Conservation (phyloP, 2,329 filamentous ascomycete species). For the Cyphellophora attinorum region DNA sequence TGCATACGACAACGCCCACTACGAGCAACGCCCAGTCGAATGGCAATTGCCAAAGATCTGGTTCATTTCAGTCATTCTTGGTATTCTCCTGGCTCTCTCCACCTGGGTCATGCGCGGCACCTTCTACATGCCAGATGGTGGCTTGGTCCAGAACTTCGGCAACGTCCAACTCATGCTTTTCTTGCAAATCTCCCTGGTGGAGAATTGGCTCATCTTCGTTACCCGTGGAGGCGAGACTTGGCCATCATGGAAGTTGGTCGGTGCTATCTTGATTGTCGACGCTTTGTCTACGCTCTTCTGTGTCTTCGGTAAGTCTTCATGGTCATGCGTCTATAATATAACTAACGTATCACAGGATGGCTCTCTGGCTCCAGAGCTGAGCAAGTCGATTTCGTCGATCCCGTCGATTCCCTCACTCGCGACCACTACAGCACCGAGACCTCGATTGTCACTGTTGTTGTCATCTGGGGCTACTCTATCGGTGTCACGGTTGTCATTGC, state of each 20-base stretch:
- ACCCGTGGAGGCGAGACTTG: slow-evolving; percentile 72
- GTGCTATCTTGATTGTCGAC: slow-evolving; percentile 63
- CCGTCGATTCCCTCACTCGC: slow-evolving; percentile 7
- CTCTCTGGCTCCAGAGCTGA: slow-evolving; percentile 44
- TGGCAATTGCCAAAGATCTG: slow-evolving; percentile 77
- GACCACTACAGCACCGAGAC: slow-evolving; percentile 20
- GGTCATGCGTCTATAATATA: not conserved
- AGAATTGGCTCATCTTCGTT: slow-evolving; percentile 97
- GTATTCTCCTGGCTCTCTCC: slow-evolving; percentile 55
- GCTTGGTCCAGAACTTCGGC: slow-evolving; percentile 66
- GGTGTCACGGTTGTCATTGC: slow-evolving; percentile 44
- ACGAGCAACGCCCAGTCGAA: slow-evolving; percentile 64
- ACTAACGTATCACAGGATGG: slow-evolving; percentile 38
- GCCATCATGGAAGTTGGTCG: slow-evolving; percentile 65
- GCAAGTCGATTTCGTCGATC: slow-evolving; percentile 26
- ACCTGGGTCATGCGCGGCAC: slow-evolving; percentile 67
- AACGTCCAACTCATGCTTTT: slow-evolving; percentile 72
- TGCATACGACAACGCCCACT: slow-evolving; percentile 71
- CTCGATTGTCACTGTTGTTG: slow-evolving; percentile 43
- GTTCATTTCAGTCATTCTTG: slow-evolving; percentile 63
- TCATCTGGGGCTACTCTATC: slow-evolving; percentile 45
- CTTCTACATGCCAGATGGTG: slow-evolving; percentile 59
- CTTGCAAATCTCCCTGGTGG: slow-evolving; percentile 81
- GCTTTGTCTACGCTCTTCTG: slow-evolving; percentile 63
- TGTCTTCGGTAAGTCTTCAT: slow-evolving; percentile 43